Evolutionary conservation across 495 filamentous ascomycete species (phyloP).

Genomic region (Neurospora sp.): DNA sequence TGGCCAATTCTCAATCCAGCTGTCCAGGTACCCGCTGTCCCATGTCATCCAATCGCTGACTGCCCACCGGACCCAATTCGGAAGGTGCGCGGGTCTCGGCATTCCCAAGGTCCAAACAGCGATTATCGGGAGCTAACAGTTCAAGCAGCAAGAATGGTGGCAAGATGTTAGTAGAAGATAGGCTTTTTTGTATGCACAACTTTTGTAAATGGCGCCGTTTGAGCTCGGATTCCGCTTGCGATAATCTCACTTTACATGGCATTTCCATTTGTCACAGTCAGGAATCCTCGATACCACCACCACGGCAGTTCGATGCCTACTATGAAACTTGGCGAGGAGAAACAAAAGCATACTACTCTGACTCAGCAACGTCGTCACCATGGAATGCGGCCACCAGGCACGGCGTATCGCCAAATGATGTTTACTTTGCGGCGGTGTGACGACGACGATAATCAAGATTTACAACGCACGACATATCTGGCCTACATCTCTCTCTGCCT

Average conservation of each 20-base stretch:
- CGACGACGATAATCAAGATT: neutral
- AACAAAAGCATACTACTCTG: neutral
- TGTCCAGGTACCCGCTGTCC: neutral
- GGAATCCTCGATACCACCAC: neutral
- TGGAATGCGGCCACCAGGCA: neutral
- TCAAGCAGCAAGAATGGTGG: no score
- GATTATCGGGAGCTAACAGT: neutral
- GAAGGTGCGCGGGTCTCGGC: neutral
- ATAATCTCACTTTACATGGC: neutral
- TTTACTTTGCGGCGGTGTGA: neutral
- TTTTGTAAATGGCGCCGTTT: neutral
- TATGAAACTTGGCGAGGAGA: no score
- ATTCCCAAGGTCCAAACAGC: neutral
- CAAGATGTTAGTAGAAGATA: no score
- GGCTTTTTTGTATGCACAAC: neutral
- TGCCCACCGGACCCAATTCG: neutral
- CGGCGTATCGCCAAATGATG: neutral
- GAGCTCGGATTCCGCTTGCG: neutral
- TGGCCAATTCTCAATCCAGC: neutral
- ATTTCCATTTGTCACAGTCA: neutral
- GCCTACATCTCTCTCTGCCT: neutral
- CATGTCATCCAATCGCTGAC: neutral
- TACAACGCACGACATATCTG: neutral
- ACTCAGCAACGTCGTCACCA: neutral
- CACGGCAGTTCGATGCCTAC: neutral